Percentiles rank a stretch among this genome's conserved stretches.
Evolutionary conservation across 495 filamentous ascomycete genomes (phyloP).

Genomic region (Tetracladium marchalianum): DNA sequence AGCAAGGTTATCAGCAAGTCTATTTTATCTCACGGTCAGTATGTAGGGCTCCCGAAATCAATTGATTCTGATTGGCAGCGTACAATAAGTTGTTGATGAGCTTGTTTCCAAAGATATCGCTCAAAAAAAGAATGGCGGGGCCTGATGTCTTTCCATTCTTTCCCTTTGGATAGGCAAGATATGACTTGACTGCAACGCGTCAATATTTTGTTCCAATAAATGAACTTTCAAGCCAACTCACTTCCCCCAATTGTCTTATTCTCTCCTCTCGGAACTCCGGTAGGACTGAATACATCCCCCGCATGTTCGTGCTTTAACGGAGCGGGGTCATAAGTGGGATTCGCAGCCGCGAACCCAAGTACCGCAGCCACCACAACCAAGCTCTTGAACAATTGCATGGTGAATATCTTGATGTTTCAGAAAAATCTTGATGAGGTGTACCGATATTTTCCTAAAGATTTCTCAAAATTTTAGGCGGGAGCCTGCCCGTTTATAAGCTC

Average conservation of each 20-base stretch:
- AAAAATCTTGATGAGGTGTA: no score
- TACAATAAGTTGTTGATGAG: conserved; percentile 56
- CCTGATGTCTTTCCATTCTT: conserved; percentile 20
- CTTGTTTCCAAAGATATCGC: conserved; percentile 51
- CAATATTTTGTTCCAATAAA: not conserved
- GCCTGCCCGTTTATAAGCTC: no score
- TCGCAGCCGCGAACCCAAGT: no score
- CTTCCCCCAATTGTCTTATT: conserved; percentile 1
- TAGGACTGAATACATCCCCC: not conserved
- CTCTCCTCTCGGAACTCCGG: conserved; percentile 2
- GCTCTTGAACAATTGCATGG: no score
- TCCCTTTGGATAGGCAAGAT: conserved; percentile 1
- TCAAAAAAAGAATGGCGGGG: conserved; percentile 40
- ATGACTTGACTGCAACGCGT: not conserved
- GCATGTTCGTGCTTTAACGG: conserved; percentile 4
- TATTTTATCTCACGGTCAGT: conserved; percentile 20
- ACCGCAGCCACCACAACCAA: no score
- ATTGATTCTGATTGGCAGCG: not conserved
- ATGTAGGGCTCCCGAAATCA: not conserved
- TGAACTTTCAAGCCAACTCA: not conserved
- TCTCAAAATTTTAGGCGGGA: no score
- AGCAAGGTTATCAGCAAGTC: conserved; percentile 63
- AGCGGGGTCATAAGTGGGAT: conserved; percentile 14
- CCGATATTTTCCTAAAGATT: no score
- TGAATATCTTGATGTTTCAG: no score